phyloP scores from a whole-genome alignment of 2,329 filamentous ascomycete species.

The Pyricularia grisea region DNA sequence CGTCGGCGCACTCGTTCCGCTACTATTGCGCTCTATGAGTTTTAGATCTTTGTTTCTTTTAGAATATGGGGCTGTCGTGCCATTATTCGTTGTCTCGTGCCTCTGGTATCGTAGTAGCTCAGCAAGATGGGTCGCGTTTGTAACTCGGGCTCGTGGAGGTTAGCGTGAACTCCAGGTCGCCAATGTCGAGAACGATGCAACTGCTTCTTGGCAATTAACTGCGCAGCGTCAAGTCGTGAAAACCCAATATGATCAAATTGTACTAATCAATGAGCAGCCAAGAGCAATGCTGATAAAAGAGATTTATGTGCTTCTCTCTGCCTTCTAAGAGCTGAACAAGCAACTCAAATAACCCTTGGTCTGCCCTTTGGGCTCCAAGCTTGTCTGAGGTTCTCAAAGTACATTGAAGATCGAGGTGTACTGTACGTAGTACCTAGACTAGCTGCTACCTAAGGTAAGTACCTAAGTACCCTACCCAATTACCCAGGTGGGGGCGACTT shows the following conservation, averaged over 20 bases:
- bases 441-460: too few species aligned
- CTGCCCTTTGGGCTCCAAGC: neutral
- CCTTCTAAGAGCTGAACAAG: neutral
- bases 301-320: neutral
- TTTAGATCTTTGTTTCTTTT: neutral
- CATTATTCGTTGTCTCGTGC: neutral
- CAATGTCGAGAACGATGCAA: neutral
- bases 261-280: neutral
- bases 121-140: neutral
- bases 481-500: too few species aligned
- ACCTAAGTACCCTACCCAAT: too few species aligned
- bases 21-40: neutral
- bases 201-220: neutral
- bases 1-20: neutral
- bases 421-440: too few species aligned
- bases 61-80: slow-evolving; percentile 5
- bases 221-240: neutral
- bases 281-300: neutral
- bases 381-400: neutral
- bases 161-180: neutral
- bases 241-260: neutral
- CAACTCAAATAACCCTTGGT: neutral
- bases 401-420: neutral
- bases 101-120: neutral
- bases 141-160: neutral